Evolutionary conservation across 352 stramenopile genomes (phyloP), one percentile per base, ranked within the genome.

Genomic region (Pythium aquatile): DNA sequence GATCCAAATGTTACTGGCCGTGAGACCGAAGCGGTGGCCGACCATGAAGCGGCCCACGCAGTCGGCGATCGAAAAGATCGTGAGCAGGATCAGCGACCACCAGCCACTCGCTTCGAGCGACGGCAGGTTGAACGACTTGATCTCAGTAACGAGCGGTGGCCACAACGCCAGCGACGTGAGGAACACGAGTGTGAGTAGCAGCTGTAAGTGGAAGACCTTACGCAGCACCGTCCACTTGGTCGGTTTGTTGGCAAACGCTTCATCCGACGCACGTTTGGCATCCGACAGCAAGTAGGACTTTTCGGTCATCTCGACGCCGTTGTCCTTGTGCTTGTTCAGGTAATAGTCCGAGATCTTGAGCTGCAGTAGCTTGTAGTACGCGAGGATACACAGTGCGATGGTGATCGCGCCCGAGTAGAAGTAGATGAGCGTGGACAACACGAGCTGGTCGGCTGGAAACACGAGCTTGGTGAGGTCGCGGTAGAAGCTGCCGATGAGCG

Each of bases 61-160:
- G 69, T 94, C 85, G 20, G 70, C 84, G 46, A 90, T 58, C 0
- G 85, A 87, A 58, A 93, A 95, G 20, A 92, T 63, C 32, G 85
- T 93, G 37, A 95, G 76, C 35, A 93, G 63, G 33, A 95, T 85
- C 13, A 93, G 70, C 54, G 84, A 86, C 84, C 87, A 95, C 87
- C 87, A 95, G 20, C 83, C 78, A 53, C 69, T 90, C 11, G 68
- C 71, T 66, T 93, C 73, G 16, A 95, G 74, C 5, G 61, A 74
- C 35, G 83, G 84, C 44, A 93, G 88, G 70, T 86, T 91, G 70
- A 85, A 88, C 69, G 81, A 85, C 68, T 82, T 78, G 68, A 95
- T 91, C 64, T 93, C 86, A 8, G 86, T 95, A 39, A 91, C 71
- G 24, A 95, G 79, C 54, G 84, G 82, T 39, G 86, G 86, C 84